Evolutionary conservation across 78 protist species (phyloP), one percentile per base, ranked within the genome.

Genomic region (Pelomyxa schiedti): DNA sequence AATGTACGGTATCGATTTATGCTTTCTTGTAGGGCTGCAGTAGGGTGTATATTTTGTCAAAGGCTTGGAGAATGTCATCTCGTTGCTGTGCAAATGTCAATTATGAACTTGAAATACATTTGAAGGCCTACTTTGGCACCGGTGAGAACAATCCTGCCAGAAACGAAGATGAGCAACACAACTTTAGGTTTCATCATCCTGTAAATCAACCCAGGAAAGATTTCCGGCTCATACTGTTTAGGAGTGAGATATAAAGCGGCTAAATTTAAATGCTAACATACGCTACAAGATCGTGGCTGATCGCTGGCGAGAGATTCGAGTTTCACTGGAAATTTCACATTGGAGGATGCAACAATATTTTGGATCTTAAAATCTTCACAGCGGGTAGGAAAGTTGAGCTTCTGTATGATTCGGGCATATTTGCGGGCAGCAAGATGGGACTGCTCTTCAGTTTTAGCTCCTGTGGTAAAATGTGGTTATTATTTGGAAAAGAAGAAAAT

Each of bases 61-160:
- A n/a, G n/a, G n/a, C n/a, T n/a, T n/a, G n/a, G n/a, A n/a, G n/a
- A n/a, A n/a, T n/a, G n/a, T n/a, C n/a, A n/a, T n/a, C n/a, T n/a
- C n/a, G n/a, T n/a, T n/a, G n/a, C n/a, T n/a, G n/a, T n/a, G n/a
- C n/a, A n/a, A n/a, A n/a, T n/a, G n/a, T n/a, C n/a, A n/a, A n/a
- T n/a, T n/a, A n/a, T n/a, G n/a, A n/a, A n/a, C n/a, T n/a, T n/a
- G n/a, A 47, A 47, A 47, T 16, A 47, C 58, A 47, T 63, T 5
- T 35, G 76, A 26, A 42, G 9, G 42, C 74, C 35, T 26, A 68
- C 84, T 72, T 92, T 95, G 30, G 96, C 97, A 8, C 99, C 99
- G 8, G 98, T 94, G 16, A 96, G 70, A 2, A 96, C 98, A 16
- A 96, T 82, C 70, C 94, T 96, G 40, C 99, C 99, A 0, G 95